Conservation (phyloP, 2,329 filamentous ascomycete genomes). For the Neofusicoccum cordaticola region DNA sequence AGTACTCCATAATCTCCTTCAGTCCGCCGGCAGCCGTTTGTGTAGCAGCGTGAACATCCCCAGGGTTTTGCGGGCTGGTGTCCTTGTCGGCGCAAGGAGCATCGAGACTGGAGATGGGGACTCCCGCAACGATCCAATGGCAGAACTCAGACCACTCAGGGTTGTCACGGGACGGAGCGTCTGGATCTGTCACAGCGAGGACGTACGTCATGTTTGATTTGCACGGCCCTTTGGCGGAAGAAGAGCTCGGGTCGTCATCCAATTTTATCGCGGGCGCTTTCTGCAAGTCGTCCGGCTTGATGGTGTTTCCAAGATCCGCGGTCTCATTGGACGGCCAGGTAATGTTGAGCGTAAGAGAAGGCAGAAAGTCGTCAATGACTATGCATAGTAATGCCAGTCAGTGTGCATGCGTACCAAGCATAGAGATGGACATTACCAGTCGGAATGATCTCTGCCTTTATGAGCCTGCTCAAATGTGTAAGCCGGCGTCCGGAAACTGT, state of each 20-base stretch:
- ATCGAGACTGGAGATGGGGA: constrained; percentile 25
- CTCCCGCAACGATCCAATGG: constrained; percentile 51
- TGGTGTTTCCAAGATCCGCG: constrained; percentile 52
- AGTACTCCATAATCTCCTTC: constrained; percentile 48
- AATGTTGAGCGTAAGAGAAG: constrained; percentile 51
- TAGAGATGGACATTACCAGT: constrained; percentile 29
- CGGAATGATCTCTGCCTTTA: constrained; percentile 40
- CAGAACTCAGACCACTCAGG: constrained; percentile 58
- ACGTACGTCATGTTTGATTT: constrained; percentile 42
- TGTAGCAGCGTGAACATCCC: neutral
- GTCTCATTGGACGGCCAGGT: constrained; percentile 46
- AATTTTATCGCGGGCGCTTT: constrained; percentile 42
- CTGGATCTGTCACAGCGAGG: constrained; percentile 56
- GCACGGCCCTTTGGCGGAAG: constrained; percentile 20
- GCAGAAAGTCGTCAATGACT: constrained; percentile 61
- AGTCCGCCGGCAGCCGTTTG: constrained; percentile 7
- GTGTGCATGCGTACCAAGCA: too few species aligned
- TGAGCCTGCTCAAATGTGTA: constrained; percentile 28
- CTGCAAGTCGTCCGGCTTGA: constrained; percentile 41
- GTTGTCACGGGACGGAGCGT: constrained; percentile 54
- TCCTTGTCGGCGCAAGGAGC: neutral
- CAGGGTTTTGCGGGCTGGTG: neutral
- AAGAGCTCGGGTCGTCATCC: constrained; percentile 28
- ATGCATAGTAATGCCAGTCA: neutral
- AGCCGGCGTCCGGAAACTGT: neutral